phyloP scores from a whole-genome alignment of 2,329 filamentous ascomycete genomes.

The Myriosclerotinia scirpicola region DNA sequence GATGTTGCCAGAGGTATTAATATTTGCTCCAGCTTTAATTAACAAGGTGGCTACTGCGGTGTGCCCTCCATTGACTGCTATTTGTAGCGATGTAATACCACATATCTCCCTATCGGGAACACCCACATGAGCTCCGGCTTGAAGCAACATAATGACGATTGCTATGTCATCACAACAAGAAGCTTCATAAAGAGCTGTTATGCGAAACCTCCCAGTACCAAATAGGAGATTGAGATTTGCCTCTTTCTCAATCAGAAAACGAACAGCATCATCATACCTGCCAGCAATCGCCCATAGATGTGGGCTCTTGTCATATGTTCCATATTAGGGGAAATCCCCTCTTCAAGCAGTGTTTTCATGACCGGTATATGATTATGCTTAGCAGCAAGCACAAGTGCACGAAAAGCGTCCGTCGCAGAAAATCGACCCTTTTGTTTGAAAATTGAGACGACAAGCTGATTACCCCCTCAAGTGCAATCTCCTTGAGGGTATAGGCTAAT shows the following conservation, averaged over 20 bases:
- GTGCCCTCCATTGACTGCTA: slow-evolving; percentile 21
- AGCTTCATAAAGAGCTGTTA: rapidly evolving
- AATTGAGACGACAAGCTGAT: not conserved
- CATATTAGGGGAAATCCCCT: not conserved
- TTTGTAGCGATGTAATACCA: slow-evolving; percentile 21
- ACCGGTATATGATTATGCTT: not conserved
- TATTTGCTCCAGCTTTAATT: slow-evolving; percentile 42
- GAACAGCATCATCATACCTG: not conserved
- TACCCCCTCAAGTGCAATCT: rapidly evolving
- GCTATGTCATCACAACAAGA: slow-evolving; percentile 28
- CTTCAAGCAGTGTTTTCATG: not conserved
- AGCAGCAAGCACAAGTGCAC: not conserved
- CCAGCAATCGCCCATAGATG: rapidly evolving
- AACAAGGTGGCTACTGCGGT: slow-evolving; percentile 38
- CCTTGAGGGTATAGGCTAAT: not conserved
- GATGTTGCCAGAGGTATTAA: slow-evolving; percentile 40
- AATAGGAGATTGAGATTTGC: not conserved
- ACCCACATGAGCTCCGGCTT: slow-evolving; percentile 31
- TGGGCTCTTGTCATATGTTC: not conserved
- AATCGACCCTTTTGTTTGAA: not conserved
- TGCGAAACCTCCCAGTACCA: too few relatives aligned
- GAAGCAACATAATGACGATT: slow-evolving; percentile 36
- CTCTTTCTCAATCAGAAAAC: not conserved
- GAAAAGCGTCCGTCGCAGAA: rapidly evolving
- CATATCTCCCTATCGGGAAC: not conserved